Conservation (phyloP, 768 basidiomycete species). For the Jaapia argillacea region DNA sequence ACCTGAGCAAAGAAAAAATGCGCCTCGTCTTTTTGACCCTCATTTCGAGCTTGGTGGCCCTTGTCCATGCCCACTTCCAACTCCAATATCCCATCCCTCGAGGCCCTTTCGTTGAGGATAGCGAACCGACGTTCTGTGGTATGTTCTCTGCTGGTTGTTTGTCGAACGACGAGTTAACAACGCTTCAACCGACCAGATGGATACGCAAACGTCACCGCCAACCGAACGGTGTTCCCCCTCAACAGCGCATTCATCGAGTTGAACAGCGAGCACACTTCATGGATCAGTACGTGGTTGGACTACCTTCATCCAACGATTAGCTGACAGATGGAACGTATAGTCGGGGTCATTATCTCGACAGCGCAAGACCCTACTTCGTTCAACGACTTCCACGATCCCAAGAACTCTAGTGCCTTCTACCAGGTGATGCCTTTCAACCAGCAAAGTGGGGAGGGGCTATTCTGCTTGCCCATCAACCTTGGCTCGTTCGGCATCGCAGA, state of each 20-base stretch:
- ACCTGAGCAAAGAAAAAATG: too few species aligned
- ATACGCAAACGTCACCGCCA: constrained; percentile 37
- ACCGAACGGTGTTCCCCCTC: constrained; percentile 64
- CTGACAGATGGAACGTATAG: constrained; percentile 21
- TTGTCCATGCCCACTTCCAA: constrained; percentile 68
- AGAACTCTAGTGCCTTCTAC: constrained; percentile 17
- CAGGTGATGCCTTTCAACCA: constrained; percentile 38
- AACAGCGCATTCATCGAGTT: constrained; percentile 48
- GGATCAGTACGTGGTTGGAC: constrained; percentile 37
- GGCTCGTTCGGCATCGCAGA: constrained; percentile 36
- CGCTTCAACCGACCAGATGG: constrained; percentile 56
- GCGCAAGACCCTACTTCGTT: constrained; percentile 52
- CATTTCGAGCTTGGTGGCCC: constrained; percentile 26
- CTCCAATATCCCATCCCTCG: constrained; percentile 67
- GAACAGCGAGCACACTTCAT: constrained; percentile 55
- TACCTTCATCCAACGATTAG: constrained; percentile 8
- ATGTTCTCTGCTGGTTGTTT: constrained; percentile 10
- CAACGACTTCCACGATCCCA: constrained; percentile 43
- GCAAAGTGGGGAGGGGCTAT: constrained; percentile 43
- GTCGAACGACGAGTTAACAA: too few species aligned
- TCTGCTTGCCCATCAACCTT: constrained; percentile 63
- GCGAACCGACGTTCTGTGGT: constrained; percentile 65
- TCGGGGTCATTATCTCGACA: constrained; percentile 45
- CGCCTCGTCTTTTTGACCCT: constrained; percentile 23
- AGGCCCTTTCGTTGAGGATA: constrained; percentile 52